Conservation (phyloP, 495 filamentous ascomycete species). For the Xylaria nigripes region DNA sequence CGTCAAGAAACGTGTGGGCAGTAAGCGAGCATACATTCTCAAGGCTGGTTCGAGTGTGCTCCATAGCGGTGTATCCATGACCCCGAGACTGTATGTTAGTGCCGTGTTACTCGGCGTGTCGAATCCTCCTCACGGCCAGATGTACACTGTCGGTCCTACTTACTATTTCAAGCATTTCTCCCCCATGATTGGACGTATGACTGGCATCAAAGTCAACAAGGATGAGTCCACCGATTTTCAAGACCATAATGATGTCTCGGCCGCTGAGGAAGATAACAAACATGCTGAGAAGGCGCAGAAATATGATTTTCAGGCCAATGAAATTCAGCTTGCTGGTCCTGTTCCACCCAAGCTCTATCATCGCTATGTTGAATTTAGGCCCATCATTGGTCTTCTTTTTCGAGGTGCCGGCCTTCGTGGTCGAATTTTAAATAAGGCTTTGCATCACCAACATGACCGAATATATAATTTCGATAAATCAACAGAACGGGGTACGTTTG, state of each 20-base stretch:
- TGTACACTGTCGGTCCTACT: slow-evolving; percentile 70
- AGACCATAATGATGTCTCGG: slow-evolving; percentile 15
- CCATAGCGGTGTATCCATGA: slow-evolving; percentile 47
- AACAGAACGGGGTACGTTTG: slow-evolving; percentile 57
- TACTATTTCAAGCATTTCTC: slow-evolving; percentile 79
- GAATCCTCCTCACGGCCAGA: slow-evolving; percentile 61
- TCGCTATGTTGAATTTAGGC: slow-evolving; percentile 84
- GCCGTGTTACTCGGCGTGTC: slow-evolving; percentile 69
- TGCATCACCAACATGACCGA: slow-evolving; percentile 81
- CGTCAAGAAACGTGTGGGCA: slow-evolving; percentile 74
- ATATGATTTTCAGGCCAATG: slow-evolving; percentile 90
- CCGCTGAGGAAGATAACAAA: slow-evolving; percentile 16
- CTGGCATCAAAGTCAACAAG: slow-evolving; percentile 60
- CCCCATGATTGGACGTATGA: slow-evolving; percentile 76
- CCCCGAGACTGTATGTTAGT: slow-evolving; percentile 52
- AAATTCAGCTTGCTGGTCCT: slow-evolving; percentile 79
- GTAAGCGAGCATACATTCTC: slow-evolving; percentile 73
- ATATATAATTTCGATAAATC: slow-evolving; percentile 78
- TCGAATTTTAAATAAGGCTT: slow-evolving; percentile 66
- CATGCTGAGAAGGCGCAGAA: slow-evolving; percentile 47
- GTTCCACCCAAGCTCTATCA: slow-evolving; percentile 74
- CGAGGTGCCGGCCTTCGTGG: slow-evolving; percentile 65
- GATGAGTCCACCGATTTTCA: slow-evolving; percentile 32
- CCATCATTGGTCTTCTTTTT: slow-evolving; percentile 87
- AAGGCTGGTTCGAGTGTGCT: slow-evolving; percentile 51